phyloP scores from a whole-genome alignment of 2,329 filamentous ascomycete genomes.

The Fusarium sp. region DNA sequence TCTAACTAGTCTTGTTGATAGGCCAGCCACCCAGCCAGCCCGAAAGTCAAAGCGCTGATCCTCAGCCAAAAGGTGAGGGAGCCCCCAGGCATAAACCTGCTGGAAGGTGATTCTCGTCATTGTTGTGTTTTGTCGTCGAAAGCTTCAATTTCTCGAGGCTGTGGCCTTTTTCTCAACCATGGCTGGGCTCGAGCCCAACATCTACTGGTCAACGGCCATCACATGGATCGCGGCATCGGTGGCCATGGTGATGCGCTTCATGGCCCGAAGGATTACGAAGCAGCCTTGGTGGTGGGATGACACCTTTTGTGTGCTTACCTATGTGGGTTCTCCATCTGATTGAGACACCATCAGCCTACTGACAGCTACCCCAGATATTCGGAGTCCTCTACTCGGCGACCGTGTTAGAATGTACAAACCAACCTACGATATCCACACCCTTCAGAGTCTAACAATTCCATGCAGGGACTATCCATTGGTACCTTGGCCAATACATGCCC shows the following conservation, averaged over 20 bases:
- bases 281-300: slow-evolving; percentile 42
- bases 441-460: not conserved
- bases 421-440: not conserved
- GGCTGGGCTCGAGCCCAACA: slow-evolving; percentile 39
- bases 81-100: not conserved
- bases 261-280: slow-evolving; percentile 39
- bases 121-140: not conserved
- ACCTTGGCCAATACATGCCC: slow-evolving; percentile 34
- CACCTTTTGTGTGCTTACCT: slow-evolving; percentile 35
- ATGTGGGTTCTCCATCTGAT: slow-evolving; percentile 15
- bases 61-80: not conserved
- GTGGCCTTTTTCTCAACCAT: slow-evolving; percentile 15
- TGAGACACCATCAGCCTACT: not conserved
- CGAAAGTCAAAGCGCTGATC: slow-evolving; percentile 3
- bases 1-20: not conserved
- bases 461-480: slow-evolving; percentile 37
- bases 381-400: slow-evolving; percentile 33
- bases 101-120: not conserved
- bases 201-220: slow-evolving; percentile 35
- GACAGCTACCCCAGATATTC: slow-evolving; percentile 25
- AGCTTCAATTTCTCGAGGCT: not conserved
- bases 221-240: slow-evolving; percentile 39
- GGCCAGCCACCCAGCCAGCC: not conserved
- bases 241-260: slow-evolving; percentile 29
- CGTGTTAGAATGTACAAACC: slow-evolving; percentile 32